Evolutionary conservation across 495 filamentous ascomycete genomes (phyloP), one percentile per base, ranked within the genome.

Genomic region (Penicillium coprophilum): DNA sequence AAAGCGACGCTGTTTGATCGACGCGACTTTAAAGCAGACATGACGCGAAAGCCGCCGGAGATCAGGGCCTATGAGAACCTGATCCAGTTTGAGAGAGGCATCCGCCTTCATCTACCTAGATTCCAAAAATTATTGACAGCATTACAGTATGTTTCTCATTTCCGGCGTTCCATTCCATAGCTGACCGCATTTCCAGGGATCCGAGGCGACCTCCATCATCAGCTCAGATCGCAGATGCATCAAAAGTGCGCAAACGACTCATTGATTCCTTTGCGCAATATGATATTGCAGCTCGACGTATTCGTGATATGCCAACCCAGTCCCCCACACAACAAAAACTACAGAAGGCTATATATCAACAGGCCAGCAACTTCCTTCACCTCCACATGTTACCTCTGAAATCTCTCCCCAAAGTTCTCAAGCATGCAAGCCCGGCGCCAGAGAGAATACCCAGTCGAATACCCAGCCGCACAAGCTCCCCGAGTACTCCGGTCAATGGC

Each of bases 351-450:
- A 87, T 98, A 27, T 89, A 96, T 59, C 84, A 89, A 57, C 85
- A 91, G 61, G 89, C 90, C 4, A 87, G 84, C 50, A 86, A 85
- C 57, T 97, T 98, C 65, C 75, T 98, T 1, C 91, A 94, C 62
- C 77, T 92, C 27, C 90, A 98, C 60, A 93, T 98, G 87, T 80
- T 98, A 13, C 91, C 94, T 1, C 75, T 98, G 13, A 96, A 96
- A 71, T 84, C 85, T 9, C 77, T 97, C 0, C 94, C 92, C 0
- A 88, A 88, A 60, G 77, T 96, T 46, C 76, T 97, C 30, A 91
- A 88, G 52, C 88, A 89, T 53, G 82, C 82, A 15, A 74, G 83
- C 19, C 78, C 84, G 0, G 70, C 77, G 47, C 75, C 71, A 34
- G 61, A 64, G 12, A 55, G 55, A 15, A 52, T 65, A 51, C 60